Conservation (phyloP, 192 early-diverging fungal species). For the Dissophora ornata region DNA sequence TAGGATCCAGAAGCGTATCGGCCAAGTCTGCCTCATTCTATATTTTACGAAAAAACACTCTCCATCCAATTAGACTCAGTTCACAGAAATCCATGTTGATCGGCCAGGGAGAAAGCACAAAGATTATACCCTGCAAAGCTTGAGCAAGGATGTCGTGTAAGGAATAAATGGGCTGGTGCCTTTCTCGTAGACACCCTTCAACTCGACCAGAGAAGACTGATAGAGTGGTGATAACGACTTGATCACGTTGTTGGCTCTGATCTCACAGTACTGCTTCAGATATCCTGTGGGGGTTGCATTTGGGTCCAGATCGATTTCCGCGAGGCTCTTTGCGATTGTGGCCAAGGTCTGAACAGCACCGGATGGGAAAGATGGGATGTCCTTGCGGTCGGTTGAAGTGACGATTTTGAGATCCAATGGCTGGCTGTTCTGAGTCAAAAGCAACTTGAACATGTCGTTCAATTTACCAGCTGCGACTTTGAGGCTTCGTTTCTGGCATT, state of each 20-base stretch:
- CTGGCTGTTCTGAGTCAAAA: constrained; percentile 25
- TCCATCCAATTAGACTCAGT: too few relatives aligned
- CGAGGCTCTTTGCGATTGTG: constrained; percentile 60
- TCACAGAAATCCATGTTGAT: too few relatives aligned
- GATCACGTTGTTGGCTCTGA: constrained; percentile 71
- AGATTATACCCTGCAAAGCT: constrained; percentile 68
- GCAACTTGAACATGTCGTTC: constrained; percentile 30
- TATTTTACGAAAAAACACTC: too few relatives aligned
- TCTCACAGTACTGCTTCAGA: constrained; percentile 73
- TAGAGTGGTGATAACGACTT: constrained; percentile 65
- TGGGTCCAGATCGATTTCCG: constrained; percentile 60
- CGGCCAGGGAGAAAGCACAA: neutral
- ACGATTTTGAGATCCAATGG: constrained; percentile 47
- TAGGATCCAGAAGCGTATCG: constrained; percentile 64
- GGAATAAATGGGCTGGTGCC: constrained; percentile 71
- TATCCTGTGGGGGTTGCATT: constrained; percentile 63
- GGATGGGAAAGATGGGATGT: constrained; percentile 52
- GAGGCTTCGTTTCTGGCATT: constrained; percentile 44
- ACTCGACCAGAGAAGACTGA: constrained; percentile 61
- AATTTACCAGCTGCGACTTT: constrained; percentile 36
- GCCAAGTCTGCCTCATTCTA: constrained; percentile 75
- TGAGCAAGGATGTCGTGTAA: constrained; percentile 67
- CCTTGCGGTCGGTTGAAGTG: constrained; percentile 51
- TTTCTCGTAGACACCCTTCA: constrained; percentile 66
- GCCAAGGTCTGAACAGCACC: constrained; percentile 34